Evolutionary conservation across 306 rosid genomes (phyloP).

Genomic region (Carpinus viminea): DNA sequence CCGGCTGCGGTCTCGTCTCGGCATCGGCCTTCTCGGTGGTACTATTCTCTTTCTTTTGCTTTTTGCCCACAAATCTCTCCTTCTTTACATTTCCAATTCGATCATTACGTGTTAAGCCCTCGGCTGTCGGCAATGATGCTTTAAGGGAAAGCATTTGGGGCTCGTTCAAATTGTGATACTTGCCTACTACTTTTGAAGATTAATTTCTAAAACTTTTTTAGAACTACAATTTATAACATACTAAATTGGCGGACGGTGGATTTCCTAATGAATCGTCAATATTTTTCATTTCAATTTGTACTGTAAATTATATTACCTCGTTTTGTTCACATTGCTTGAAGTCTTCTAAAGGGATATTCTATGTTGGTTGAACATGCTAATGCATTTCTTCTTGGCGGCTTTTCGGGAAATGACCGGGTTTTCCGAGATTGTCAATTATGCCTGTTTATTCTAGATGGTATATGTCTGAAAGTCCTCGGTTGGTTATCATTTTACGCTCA

Average conservation of each 20-base stretch:
- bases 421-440: background rate
- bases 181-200: background rate
- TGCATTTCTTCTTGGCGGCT: background rate
- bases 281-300: background rate
- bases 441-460: too few species aligned
- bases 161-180: background rate
- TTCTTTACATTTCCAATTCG: too few species aligned
- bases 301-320: background rate
- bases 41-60: background rate
- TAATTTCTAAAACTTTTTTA: background rate
- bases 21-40: conserved; percentile 89
- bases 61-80: background rate
- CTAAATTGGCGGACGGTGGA: background rate
- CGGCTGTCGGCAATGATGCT: background rate
- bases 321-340: background rate
- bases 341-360: background rate
- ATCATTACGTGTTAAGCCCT: too few species aligned
- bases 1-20: conserved; percentile 83
- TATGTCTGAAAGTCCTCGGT: background rate
- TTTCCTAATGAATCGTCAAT: background rate
- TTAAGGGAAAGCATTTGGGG: background rate
- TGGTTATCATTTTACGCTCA: background rate
- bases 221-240: background rate
- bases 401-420: background rate
- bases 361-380: background rate